Base-by-base conservation (phyloP, 805 yeast species). In the Kluyveromyces dobzhanskii region DNA sequence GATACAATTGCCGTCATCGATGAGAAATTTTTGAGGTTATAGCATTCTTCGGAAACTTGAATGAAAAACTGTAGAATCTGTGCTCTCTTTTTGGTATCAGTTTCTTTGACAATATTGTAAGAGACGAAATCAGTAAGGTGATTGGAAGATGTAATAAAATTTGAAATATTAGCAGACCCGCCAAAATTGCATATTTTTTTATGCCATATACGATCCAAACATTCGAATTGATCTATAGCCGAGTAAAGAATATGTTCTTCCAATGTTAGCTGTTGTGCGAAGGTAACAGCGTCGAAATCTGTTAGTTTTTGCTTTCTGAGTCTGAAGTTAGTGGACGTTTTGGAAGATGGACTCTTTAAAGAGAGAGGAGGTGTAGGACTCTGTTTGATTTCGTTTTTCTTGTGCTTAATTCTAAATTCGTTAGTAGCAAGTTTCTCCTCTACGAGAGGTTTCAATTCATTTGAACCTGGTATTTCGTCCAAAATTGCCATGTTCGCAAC, bases 1-100 rank as follows among this genome's bases (percentile, higher is more conserved):
- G 94, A 82, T 16, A 88, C 75, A 33, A 90, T 77, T 2, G 97
- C 96, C 4, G 96, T 88, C 92, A 90, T 82, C 4, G 94, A 78
- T 8, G 94, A 81, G 55, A 78, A 90, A 57, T 90, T 90, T 53
- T 85, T 84, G 51, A 84, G 64, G 41, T 69, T 73, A 23, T 84
- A 69, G 53, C 95, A 77, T 51, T 76, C 75, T 44, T 82, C 87
- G 1, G 96, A 94, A 23, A 85, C 83, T 24, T 70, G 71, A 29
- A 90, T 82, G 56, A 85, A 85, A 59, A 75, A 83, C 41, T 78
- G 70, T 44, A 90, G 76, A 5, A 77, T 61, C 34, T 68, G 75
- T 2, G 83, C 86, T 49, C 97, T 71, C 46, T 74, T 75, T 47
- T 75, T 72, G 3, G 74, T 56, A 38, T 85, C 94, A 7, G 65